Conservation (phyloP, 768 basidiomycete species). For the Tricholomella constricta region DNA sequence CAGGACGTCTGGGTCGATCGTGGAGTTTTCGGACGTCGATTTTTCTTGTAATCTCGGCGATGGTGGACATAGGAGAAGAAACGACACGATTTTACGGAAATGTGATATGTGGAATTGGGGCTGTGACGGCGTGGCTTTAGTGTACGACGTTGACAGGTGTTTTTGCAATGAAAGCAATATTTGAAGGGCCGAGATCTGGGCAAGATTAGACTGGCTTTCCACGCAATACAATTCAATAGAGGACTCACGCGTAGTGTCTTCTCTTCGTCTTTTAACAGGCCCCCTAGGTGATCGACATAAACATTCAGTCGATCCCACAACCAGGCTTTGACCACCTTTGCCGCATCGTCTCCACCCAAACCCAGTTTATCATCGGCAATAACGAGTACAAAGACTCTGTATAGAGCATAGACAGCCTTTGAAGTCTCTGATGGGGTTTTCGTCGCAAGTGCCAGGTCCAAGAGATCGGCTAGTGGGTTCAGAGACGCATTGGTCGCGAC, state of each 20-base stretch:
- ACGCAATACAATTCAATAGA: background rate
- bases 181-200: conserved; percentile 68
- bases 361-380: conserved; percentile 50
- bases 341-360: conserved; percentile 50
- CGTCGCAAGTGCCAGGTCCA: conserved; percentile 53
- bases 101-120: conserved; percentile 71
- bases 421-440: conserved; percentile 58
- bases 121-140: conserved; percentile 42
- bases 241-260: conserved; percentile 65
- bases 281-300: conserved; percentile 69
- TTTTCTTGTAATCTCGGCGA: conserved; percentile 35
- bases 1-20: conserved; percentile 60
- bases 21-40: conserved; percentile 27
- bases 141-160: conserved; percentile 70
- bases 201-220: background rate
- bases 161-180: conserved; percentile 78
- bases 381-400: conserved; percentile 43
- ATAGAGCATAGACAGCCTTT: conserved; percentile 80
- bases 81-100: conserved; percentile 64
- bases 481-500: conserved; percentile 60
- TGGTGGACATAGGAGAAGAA: conserved; percentile 61
- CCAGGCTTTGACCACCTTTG: conserved; percentile 76
- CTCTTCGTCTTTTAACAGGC: conserved; percentile 78
- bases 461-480: conserved; percentile 76
- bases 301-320: conserved; percentile 71